phyloP scores from a whole-genome alignment of 2,329 filamentous ascomycete species.

The Myrmaecium sp. region DNA sequence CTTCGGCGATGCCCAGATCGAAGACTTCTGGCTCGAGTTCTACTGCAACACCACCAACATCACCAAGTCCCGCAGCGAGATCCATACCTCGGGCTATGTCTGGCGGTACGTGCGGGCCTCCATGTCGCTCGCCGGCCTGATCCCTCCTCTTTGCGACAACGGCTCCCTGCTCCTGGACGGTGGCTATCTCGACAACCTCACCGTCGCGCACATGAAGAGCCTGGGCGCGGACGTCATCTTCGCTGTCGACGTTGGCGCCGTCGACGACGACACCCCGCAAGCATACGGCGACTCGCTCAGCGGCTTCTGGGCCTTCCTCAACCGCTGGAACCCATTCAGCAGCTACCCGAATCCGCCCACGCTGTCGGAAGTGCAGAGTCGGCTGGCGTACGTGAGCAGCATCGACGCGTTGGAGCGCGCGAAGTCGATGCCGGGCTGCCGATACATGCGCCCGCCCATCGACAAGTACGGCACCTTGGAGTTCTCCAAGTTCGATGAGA shows the following conservation, averaged over 20 bases:
- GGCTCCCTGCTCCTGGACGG: slow-evolving; percentile 93
- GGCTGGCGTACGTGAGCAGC: slow-evolving; percentile 85
- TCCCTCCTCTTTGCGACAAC: slow-evolving; percentile 91
- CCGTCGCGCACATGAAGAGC: slow-evolving; percentile 91
- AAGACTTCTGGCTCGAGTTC: slow-evolving; percentile 97
- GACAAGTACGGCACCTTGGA: slow-evolving; percentile 88
- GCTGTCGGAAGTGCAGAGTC: slow-evolving; percentile 84
- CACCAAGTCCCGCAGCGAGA: slow-evolving; percentile 78
- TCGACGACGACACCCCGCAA: slow-evolving; percentile 87
- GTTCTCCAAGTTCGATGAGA: slow-evolving; percentile 95
- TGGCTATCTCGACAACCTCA: slow-evolving; percentile 93
- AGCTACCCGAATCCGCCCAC: slow-evolving; percentile 81
- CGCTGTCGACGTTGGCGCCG: slow-evolving; percentile 79
- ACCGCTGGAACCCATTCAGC: slow-evolving; percentile 95
- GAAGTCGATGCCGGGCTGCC: slow-evolving; percentile 75
- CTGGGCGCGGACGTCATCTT: slow-evolving; percentile 90
- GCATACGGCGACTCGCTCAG: slow-evolving; percentile 86
- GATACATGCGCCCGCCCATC: slow-evolving; percentile 93
- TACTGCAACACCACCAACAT: slow-evolving; percentile 99
- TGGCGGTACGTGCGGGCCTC: slow-evolving; percentile 95
- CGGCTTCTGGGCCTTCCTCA: slow-evolving; percentile 85
- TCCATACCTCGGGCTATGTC: slow-evolving; percentile 90
- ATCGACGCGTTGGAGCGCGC: slow-evolving; percentile 89
- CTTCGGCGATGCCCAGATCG: slow-evolving; percentile 90
- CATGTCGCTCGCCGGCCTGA: slow-evolving; percentile 84